Evolutionary conservation across 202 grass and related monocot species (phyloP).

Genomic region (Saccharum hybrid): DNA sequence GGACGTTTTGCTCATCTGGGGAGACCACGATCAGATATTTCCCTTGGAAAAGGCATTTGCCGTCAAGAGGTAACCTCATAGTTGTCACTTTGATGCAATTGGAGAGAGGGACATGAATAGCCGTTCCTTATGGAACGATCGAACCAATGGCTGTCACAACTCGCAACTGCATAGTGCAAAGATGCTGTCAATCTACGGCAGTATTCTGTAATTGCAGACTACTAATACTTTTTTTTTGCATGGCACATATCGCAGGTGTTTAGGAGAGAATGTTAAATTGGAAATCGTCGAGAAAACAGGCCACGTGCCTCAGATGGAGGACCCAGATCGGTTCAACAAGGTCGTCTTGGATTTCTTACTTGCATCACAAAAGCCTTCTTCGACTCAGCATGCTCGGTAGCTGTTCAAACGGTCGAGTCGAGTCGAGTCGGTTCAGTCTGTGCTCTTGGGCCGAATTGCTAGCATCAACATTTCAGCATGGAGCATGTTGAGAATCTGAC

Average conservation of each 20-base stretch:
- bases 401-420: neutral
- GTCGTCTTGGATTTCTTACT: constrained; percentile 61
- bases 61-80: constrained; percentile 56
- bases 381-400: neutral
- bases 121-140: neutral
- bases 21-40: constrained; percentile 74
- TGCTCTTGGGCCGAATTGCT: too few relatives aligned
- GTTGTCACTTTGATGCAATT: neutral
- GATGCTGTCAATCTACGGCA: neutral
- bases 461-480: neutral
- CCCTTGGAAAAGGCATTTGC: constrained; percentile 62
- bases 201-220: neutral
- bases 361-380: neutral
- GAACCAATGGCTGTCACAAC: neutral
- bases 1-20: constrained; percentile 71
- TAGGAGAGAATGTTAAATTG: constrained; percentile 52
- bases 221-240: neutral
- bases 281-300: constrained; percentile 54
- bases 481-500: neutral
- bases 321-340: constrained; percentile 57
- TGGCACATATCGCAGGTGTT: constrained; percentile 29
- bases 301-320: constrained; percentile 59
- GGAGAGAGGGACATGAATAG: neutral
- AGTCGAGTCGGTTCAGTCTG: neutral
- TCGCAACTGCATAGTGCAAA: neutral